phyloP scores from a whole-genome alignment of 148 eudicot genomes.

The Dysphania ambrosioides region DNA sequence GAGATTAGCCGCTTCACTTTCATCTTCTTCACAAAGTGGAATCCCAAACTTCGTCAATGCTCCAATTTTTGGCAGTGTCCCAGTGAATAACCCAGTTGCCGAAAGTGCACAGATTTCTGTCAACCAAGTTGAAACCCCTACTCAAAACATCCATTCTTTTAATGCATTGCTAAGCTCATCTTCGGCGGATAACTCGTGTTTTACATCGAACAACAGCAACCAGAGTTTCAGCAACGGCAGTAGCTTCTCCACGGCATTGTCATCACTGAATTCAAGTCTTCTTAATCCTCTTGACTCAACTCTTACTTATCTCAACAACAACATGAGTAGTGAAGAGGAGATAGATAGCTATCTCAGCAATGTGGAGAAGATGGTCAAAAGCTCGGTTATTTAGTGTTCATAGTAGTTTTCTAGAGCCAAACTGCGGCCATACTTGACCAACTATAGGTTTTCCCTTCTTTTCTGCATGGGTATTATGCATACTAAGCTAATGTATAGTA shows the following conservation, averaged over 20 bases:
- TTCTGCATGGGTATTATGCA: too few relatives aligned
- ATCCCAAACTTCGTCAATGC: conserved; percentile 17
- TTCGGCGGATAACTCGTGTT: conserved; percentile 31
- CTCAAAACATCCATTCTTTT: conserved; percentile 34
- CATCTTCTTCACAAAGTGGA: conserved; percentile 39
- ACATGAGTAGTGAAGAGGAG: conserved; percentile 48
- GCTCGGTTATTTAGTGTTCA: conserved; percentile 9
- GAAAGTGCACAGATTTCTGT: neutral
- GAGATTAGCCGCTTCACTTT: conserved; percentile 55
- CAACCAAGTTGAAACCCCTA: conserved; percentile 10
- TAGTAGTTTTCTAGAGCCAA: neutral
- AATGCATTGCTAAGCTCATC: conserved; percentile 9
- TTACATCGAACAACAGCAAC: conserved; percentile 27
- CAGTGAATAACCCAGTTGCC: conserved; percentile 24
- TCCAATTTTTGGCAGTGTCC: conserved; percentile 19
- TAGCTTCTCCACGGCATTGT: neutral
- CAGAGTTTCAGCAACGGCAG: conserved; percentile 22
- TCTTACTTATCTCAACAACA: conserved; percentile 34
- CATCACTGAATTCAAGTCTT: neutral
- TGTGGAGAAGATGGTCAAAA: conserved; percentile 43
- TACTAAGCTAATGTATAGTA: too few relatives aligned
- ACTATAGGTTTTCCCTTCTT: too few relatives aligned
- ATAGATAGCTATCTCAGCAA: conserved; percentile 51
- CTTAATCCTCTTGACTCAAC: conserved; percentile 27
- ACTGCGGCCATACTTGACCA: neutral